Conservation (phyloP, 768 basidiomycete species). For the Agaricus subrufescens region DNA sequence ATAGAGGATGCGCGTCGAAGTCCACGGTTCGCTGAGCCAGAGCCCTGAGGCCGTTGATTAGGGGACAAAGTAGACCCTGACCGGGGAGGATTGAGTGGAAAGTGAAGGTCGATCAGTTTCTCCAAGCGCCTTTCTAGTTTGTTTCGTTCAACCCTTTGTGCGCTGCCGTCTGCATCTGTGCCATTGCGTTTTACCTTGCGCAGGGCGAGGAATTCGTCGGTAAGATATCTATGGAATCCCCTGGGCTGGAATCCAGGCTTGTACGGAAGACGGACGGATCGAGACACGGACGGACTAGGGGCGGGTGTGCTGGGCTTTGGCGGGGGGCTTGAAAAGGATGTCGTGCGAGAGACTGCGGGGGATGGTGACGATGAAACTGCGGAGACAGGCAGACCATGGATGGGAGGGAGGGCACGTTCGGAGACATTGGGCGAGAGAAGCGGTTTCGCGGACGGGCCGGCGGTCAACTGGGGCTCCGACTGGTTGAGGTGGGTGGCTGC, state of each 20-base stretch:
- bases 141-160: slow-evolving; percentile 70
- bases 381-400: slow-evolving; percentile 1
- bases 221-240: slow-evolving; percentile 74
- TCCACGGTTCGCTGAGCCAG: slow-evolving; percentile 13
- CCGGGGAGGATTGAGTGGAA: slow-evolving; percentile 29
- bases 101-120: slow-evolving; percentile 78
- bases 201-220: slow-evolving; percentile 71
- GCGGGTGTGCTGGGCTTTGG: neutral
- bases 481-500: neutral
- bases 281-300: neutral
- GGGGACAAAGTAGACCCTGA: slow-evolving; percentile 6
- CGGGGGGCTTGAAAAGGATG: neutral
- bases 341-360: neutral
- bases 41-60: slow-evolving; percentile 13
- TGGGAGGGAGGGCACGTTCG: slow-evolving; percentile 7
- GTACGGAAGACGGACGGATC: slow-evolving; percentile 54
- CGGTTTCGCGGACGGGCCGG: neutral
- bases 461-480: slow-evolving; percentile 2
- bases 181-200: slow-evolving; percentile 36
- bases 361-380: neutral
- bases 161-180: slow-evolving; percentile 25
- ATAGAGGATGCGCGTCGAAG: slow-evolving; percentile 60
- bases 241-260: slow-evolving; percentile 91
- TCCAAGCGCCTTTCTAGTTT: slow-evolving; percentile 84
- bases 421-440: slow-evolving; percentile 1